Conservation (phyloP, 192 early-diverging fungal genomes). For the Backusella sp. region DNA sequence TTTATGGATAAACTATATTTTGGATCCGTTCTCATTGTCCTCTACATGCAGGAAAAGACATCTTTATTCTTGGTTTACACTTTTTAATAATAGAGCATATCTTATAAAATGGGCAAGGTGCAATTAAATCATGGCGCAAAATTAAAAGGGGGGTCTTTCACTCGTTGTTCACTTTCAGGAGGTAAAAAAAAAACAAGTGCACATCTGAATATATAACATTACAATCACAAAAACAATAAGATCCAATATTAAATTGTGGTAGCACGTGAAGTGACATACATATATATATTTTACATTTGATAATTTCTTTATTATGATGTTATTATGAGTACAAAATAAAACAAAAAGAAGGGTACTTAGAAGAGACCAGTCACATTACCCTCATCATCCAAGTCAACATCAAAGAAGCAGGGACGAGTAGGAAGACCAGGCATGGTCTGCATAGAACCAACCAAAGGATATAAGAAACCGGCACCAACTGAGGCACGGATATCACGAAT, state of each 20-base stretch:
- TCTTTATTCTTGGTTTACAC: neutral
- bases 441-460: conserved; percentile 95
- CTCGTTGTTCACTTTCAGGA: neutral
- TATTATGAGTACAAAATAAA: neutral
- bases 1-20: neutral
- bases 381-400: conserved; percentile 91
- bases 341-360: conserved; percentile 41
- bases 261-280: neutral
- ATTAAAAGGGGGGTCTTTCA: neutral
- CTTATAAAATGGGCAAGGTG: neutral
- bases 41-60: neutral
- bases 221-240: neutral
- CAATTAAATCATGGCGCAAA: neutral
- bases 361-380: conserved; percentile 89
- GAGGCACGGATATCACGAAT: conserved; percentile 94
- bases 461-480: conserved; percentile 96
- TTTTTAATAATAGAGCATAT: neutral
- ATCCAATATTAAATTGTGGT: neutral
- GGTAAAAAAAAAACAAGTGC: neutral
- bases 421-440: conserved; percentile 98
- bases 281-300: neutral
- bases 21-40: neutral
- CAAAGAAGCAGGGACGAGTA: conserved; percentile 94
- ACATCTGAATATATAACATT: neutral
- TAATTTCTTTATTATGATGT: neutral